phyloP scores from a whole-genome alignment of 2,329 filamentous ascomycete species.

The Cytospora mali region DNA sequence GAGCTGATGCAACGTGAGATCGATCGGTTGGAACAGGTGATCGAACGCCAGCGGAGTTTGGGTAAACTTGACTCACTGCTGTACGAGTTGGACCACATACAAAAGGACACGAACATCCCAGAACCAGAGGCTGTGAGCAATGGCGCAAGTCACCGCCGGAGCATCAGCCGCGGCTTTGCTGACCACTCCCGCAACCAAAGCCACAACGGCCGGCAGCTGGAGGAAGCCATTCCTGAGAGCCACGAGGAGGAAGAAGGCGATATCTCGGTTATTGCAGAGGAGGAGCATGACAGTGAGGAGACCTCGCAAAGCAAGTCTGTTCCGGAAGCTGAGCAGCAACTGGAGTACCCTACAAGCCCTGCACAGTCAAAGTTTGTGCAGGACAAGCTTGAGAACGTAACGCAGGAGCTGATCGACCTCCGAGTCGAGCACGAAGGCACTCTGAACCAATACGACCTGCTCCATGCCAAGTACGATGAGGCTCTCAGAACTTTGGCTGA shows the following conservation, averaged over 20 bases:
- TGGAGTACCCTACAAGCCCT: slow-evolving; percentile 62
- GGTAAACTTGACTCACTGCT: slow-evolving; percentile 93
- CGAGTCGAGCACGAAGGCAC: slow-evolving; percentile 88
- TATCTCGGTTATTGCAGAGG: slow-evolving; percentile 31
- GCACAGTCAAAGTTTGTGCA: slow-evolving; percentile 84
- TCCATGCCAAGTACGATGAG: slow-evolving; percentile 89
- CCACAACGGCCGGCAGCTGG: slow-evolving; percentile 54
- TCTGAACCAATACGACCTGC: slow-evolving; percentile 75
- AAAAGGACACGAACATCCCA: slow-evolving; percentile 56
- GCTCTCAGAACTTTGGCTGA: slow-evolving; percentile 80
- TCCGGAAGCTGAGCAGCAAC: slow-evolving; percentile 23
- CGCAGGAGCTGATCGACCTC: slow-evolving; percentile 87
- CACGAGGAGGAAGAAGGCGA: slow-evolving; percentile 44
- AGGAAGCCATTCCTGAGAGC: slow-evolving; percentile 58
- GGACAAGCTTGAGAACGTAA: slow-evolving; percentile 89
- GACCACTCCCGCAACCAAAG: slow-evolving; percentile 60
- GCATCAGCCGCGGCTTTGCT: slow-evolving; percentile 43
- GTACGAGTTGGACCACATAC: slow-evolving; percentile 82
- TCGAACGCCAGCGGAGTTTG: slow-evolving; percentile 92
- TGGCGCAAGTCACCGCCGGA: slow-evolving; percentile 48
- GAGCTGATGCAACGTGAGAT: slow-evolving; percentile 98
- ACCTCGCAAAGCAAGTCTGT: slow-evolving; percentile 38
- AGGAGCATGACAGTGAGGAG: slow-evolving; percentile 38
- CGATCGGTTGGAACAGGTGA: slow-evolving; percentile 88
- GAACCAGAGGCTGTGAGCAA: slow-evolving; percentile 44